Evolutionary conservation across 805 yeast species (phyloP), one percentile per base, ranked within the genome.

Genomic region (Cyberlindnera veronae): DNA sequence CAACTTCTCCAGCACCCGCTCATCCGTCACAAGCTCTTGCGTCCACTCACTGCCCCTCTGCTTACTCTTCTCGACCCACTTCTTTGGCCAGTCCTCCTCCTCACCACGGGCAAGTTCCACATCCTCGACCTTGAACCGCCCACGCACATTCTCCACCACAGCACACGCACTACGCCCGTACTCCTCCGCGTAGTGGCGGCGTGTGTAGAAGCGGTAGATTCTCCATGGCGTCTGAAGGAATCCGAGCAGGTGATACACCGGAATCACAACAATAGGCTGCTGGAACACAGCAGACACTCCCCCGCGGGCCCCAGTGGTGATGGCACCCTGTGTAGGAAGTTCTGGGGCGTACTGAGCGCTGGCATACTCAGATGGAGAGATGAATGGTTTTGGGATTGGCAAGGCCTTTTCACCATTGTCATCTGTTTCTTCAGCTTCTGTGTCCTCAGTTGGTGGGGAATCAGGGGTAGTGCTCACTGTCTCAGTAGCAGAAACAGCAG

Each of bases 1-100:
- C 60, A 87, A 58, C 39, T 76, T 62, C 18, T 63, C 58, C 10
- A 72, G 61, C 14, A 91, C 77, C 44, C 95, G 68, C 8, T 76
- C 77, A 57, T 91, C 98, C 21, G 76, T 76, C 7, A 58, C 67
- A 34, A 90, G 66, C 20, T 83, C 90, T 55, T 79, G 79, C 40
- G 82, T 79, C 99, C 99, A 91, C 59, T 91, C 97, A 48, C 95
- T 83, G 29, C 76, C 66, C 49, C 78, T 82, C 38, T 77, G 84
- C 34, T 62, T 58, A n/a, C 96, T 95, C 43, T 71, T 73, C 49
- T 78, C 72, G 24, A 86, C 84, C 96, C 97, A 91, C 42, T 74
- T 72, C 39, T 67, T 62, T 12, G 96, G 96, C 97, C 97, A 91
- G 49, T 86, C 91, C 6, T 61, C 54, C 57, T 90, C 96, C 60